Evolutionary conservation across 169 alveolate genomes (phyloP).

Genomic region (Plasmodium chabaudi): DNA sequence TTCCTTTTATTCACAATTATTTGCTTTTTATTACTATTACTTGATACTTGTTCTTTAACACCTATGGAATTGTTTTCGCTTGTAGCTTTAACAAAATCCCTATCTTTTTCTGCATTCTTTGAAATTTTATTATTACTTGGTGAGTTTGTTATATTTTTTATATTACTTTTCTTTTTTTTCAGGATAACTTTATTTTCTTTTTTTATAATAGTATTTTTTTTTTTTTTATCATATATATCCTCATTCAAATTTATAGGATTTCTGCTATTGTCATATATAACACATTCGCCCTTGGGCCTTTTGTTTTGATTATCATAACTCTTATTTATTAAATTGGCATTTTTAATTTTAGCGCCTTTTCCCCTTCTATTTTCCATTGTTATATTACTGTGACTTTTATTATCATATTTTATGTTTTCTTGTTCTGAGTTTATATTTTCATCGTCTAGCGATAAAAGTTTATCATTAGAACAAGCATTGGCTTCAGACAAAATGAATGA

Average conservation of each 20-base stretch:
- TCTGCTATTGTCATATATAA: neutral
- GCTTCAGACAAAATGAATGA: constrained; percentile 14
- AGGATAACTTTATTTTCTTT: constrained; percentile 7
- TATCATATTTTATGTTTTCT: constrained; percentile 3
- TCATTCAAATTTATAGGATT: constrained; percentile 13
- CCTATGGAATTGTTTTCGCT: constrained; percentile 22
- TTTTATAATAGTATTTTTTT: neutral
- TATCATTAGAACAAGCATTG: constrained; percentile 7
- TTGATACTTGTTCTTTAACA: constrained; percentile 11
- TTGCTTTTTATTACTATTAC: constrained; percentile 31
- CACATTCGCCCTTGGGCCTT: constrained; percentile 8
- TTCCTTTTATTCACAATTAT: constrained; percentile 46
- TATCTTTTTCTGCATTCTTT: neutral
- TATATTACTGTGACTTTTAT: constrained; percentile 4
- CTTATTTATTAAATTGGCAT: constrained; percentile 13
- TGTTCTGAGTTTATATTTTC: constrained; percentile 3
- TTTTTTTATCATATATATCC: neutral
- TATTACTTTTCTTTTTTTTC: constrained; percentile 20
- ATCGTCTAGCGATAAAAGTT: neutral
- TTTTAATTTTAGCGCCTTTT: constrained; percentile 12
- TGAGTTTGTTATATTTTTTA: constrained; percentile 13
- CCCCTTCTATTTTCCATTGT: neutral
- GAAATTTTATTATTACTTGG: constrained; percentile 6
- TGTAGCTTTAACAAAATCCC: neutral
- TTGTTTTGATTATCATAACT: constrained; percentile 21